A percentile compares a stretch with the other conserved stretches of the same genome.
phyloP scores from a whole-genome alignment of 73 alveolate genomes.

The Paramecium octaurelia region DNA sequence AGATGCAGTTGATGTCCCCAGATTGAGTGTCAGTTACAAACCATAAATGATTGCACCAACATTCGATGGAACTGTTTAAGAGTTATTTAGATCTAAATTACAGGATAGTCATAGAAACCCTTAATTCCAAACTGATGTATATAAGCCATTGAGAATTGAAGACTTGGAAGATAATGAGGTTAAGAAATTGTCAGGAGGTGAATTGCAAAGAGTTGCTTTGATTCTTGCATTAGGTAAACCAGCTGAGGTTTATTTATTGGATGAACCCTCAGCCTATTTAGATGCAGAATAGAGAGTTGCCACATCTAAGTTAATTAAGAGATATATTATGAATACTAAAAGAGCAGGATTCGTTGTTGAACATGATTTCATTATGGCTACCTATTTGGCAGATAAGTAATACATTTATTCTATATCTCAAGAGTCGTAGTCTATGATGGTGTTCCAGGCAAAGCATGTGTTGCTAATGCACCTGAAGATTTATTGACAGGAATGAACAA shows the following conservation, averaged over 20 bases:
- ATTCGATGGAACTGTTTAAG: conserved; percentile 93
- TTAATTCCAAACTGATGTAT: conserved; percentile 94
- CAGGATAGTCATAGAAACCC: conserved; percentile 80
- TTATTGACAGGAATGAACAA: conserved; percentile 97
- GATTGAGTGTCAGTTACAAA: conserved; percentile 88
- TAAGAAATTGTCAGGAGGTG: conserved; percentile 90
- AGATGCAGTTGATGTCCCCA: conserved; percentile 81
- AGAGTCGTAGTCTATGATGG: conserved; percentile 93
- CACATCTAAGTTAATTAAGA: conserved; percentile 95
- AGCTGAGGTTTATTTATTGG: conserved; percentile 96
- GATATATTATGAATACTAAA: conserved; percentile 90
- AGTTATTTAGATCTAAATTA: conserved; percentile 76
- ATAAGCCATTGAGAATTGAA: conserved; percentile 93
- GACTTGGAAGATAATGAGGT: conserved; percentile 83
- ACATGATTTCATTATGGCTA: conserved; percentile 99
- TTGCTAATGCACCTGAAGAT: conserved; percentile 90
- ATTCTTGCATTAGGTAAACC: conserved; percentile 96
- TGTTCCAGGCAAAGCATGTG: conserved; percentile 87
- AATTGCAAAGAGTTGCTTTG: conserved; percentile 96
- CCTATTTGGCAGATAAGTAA: conserved; percentile 95
- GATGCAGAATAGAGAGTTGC: conserved; percentile 97
- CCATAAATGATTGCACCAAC: conserved; percentile 97
- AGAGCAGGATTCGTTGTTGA: conserved; percentile 95
- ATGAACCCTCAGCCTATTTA: conserved; percentile 98
- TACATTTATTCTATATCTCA: conserved; percentile 71